Evolutionary conservation across 164 flowering plant species (phyloP).

Genomic region (Vitis amurensis): DNA sequence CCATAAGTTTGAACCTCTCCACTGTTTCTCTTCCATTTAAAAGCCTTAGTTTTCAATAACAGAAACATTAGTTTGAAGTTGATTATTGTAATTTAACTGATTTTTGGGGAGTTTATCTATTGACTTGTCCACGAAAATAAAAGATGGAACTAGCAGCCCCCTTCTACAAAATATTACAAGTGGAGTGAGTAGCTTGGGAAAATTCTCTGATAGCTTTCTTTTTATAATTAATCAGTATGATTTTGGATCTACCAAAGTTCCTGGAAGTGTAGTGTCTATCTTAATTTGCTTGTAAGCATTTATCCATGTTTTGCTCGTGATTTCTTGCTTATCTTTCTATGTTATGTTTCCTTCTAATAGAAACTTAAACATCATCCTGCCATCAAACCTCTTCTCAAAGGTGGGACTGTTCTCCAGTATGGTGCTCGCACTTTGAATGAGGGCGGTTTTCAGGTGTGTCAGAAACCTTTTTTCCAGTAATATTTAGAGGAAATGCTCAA

Average conservation of each 20-base stretch:
- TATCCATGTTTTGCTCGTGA: not conserved
- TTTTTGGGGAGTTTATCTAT: too few species aligned
- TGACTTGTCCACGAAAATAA: too few species aligned
- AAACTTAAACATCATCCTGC: constrained; percentile 92
- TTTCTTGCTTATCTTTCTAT: not conserved
- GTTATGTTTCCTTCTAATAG: constrained; percentile 29
- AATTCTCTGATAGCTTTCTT: not conserved
- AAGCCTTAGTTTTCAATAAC: too few species aligned
- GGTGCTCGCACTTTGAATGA: constrained; percentile 98
- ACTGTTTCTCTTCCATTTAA: too few species aligned
- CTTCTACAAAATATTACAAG: too few species aligned
- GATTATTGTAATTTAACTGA: too few species aligned
- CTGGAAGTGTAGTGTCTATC: too few species aligned
- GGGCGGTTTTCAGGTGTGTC: constrained; percentile 93
- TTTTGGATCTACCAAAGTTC: too few species aligned
- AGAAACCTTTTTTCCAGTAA: not conserved
- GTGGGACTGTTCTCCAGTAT: constrained; percentile 89
- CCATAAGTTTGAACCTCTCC: not conserved
- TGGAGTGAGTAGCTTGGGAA: too few species aligned
- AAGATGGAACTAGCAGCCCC: too few species aligned
- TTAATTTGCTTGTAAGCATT: too few species aligned
- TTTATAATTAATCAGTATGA: not conserved
- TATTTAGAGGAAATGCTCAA: constrained; percentile 1
- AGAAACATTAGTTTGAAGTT: too few species aligned
- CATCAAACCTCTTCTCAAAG: constrained; percentile 75